Base-by-base conservation (phyloP, 192 early-diverging fungal species). In the Coemansia sp. region DNA sequence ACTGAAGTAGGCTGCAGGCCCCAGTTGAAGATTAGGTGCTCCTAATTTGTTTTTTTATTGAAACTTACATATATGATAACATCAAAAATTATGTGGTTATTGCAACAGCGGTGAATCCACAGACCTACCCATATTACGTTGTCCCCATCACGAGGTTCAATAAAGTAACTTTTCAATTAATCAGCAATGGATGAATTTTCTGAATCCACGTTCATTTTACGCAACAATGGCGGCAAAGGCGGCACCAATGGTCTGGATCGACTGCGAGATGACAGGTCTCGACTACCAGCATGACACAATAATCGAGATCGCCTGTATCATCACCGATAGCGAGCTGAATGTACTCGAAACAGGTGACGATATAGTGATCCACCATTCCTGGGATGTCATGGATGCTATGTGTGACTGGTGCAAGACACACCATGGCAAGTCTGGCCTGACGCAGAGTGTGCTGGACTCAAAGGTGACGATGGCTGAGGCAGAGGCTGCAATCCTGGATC, bases 321-420 rank as follows among this genome's bases (percentile, higher is more conserved):
- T 97, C 61, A 96, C 96, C 1, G 92, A 98, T 67, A 89, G 84
- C 16, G 82, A 92, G n/a, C 78, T 97, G 12, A 94, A 94, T 51
- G 72, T 90, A 56, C 76, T 94, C 16, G 94, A 86, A 24, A 85
- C 89, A 75, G 91, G 89, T 4, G 86, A 88, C 2, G 84, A 87
- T 52, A 72, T 94, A 27, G 81, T 90, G 34, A 90, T 94, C 65
- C 85, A 86, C 61, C 91, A 93, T 59, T 74, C 86, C 10, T 82
- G 88, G 56, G 71, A 81, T 16, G 68, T 94, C 14, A 85, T 98
- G 86, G 88, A 95, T 44, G 68, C 67, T 6, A 98, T 98, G 96
- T 83, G 92, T 59, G 90, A 90, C 27, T 98, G 96, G 95, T 93
- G 94, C 76, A 86, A 69, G 27, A 65, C 88, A 31, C 92, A 95